phyloP scores from a whole-genome alignment of 202 grass and related monocot genomes.

The Zizania palustris region DNA sequence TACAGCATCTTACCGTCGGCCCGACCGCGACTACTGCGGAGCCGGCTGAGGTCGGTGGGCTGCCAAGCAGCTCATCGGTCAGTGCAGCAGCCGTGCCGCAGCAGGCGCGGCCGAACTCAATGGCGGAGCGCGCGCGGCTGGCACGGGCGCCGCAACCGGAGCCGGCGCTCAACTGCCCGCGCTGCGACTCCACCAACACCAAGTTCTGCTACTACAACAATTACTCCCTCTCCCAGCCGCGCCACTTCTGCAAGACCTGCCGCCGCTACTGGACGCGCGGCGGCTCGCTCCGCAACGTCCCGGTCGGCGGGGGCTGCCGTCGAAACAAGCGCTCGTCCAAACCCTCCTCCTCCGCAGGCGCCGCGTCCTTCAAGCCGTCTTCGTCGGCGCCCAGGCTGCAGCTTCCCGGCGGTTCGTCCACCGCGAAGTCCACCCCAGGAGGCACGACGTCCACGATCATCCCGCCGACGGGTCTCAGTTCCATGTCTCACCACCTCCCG shows the following conservation, averaged over 20 bases:
- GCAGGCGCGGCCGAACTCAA: constrained; percentile 54
- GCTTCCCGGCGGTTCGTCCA: constrained; percentile 19
- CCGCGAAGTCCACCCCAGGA: background rate
- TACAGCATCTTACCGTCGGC: constrained; percentile 35
- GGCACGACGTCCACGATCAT: constrained; percentile 22
- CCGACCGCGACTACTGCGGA: constrained; percentile 6
- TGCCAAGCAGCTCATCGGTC: constrained; percentile 50
- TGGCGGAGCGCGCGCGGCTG: constrained; percentile 78
- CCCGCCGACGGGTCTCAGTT: constrained; percentile 31
- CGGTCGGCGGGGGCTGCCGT: constrained; percentile 84
- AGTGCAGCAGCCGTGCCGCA: constrained; percentile 14
- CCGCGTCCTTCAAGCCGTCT: constrained; percentile 56
- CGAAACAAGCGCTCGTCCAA: constrained; percentile 83
- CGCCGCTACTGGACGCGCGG: constrained; percentile 96
- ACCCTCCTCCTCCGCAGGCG: constrained; percentile 26
- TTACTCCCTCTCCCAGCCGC: constrained; percentile 89
- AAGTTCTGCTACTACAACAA: constrained; percentile 98
- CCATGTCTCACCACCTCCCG: constrained; percentile 62
- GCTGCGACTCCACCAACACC: constrained; percentile 73
- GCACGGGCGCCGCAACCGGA: constrained; percentile 75
- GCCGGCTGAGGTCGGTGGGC: constrained; percentile 13
- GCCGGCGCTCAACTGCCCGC: constrained; percentile 70
- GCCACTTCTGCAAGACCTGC: constrained; percentile 95
- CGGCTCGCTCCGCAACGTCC: constrained; percentile 83
- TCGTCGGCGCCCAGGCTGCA: constrained; percentile 7